phyloP scores from a whole-genome alignment of 352 stramenopile species.

The Phytopythium kandeliae region DNA sequence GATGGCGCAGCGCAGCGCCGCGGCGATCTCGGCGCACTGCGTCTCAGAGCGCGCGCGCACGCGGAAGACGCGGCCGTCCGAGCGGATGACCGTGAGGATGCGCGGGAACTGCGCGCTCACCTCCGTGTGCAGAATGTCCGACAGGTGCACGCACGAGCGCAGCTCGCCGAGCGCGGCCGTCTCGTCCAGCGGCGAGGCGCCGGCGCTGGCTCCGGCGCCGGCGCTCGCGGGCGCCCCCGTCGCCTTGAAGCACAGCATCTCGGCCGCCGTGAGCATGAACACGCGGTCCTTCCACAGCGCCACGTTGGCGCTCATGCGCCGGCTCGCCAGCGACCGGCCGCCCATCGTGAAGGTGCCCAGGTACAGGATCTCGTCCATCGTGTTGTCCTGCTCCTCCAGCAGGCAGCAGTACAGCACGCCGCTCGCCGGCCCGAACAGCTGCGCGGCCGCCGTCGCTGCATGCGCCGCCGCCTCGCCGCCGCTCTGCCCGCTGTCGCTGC shows the following conservation, averaged over 20 bases:
- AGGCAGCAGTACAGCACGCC: constrained; percentile 71
- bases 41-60: constrained; percentile 58
- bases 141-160: constrained; percentile 62
- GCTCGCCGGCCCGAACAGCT: constrained; percentile 32
- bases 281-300: constrained; percentile 76
- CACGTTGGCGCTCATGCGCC: constrained; percentile 66
- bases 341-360: constrained; percentile 75
- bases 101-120: constrained; percentile 64
- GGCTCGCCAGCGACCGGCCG: constrained; percentile 58
- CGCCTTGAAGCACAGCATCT: constrained; percentile 77
- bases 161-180: constrained; percentile 55
- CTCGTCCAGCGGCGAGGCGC: not conserved
- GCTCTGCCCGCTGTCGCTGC: constrained; percentile 13
- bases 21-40: constrained; percentile 57
- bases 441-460: not conserved
- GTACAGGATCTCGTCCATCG: constrained; percentile 71
- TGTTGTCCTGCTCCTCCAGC: constrained; percentile 74
- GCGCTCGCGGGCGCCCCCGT: constrained; percentile 1
- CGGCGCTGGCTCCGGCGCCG: too few relatives aligned
- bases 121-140: constrained; percentile 74
- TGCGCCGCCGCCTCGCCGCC: constrained; percentile 8
- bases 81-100: constrained; percentile 70
- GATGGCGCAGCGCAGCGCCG: constrained; percentile 44
- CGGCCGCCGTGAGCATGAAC: constrained; percentile 69
- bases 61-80: constrained; percentile 66